These are phyloP conservation scores for Daldinia vernicosa DNA, from an alignment of 495 filamentous ascomycete genomes.

Conservation along the genomic window DNA sequence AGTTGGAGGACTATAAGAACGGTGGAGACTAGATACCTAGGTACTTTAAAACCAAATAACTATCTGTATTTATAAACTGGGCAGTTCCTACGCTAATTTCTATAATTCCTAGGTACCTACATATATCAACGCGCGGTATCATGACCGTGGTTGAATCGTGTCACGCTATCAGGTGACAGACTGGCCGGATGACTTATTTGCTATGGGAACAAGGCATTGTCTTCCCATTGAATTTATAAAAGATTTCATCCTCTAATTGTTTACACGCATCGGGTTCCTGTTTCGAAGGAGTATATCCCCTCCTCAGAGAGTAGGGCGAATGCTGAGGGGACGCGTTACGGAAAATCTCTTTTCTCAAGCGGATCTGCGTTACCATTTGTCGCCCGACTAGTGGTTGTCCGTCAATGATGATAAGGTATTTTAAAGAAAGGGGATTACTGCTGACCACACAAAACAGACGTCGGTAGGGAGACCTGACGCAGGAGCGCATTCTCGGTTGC, in stretches of 20 bases:
- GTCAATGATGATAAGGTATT: background rate
- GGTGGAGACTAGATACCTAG: background rate
- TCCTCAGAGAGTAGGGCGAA: conserved; percentile 2
- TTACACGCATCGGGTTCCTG: background rate
- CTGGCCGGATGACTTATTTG: conserved; percentile 9
- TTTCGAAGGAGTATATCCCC: background rate
- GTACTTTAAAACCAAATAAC: background rate
- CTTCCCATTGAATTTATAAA: background rate
- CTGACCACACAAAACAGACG: conserved; percentile 23
- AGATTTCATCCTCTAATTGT: background rate
- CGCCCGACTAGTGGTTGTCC: conserved; percentile 3
- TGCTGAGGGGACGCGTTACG: conserved; percentile 16
- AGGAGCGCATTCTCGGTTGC: conserved; percentile 8
- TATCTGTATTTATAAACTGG: background rate
- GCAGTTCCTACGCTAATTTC: background rate
- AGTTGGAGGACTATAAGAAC: background rate
- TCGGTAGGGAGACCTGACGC: conserved; percentile 22
- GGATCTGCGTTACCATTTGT: conserved; percentile 15
- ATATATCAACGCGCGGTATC: background rate
- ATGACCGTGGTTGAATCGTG: conserved; percentile 5
- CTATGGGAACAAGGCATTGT: background rate
- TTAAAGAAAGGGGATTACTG: conserved; percentile 12
- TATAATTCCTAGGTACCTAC: no score
- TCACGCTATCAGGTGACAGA: conserved; percentile 40
- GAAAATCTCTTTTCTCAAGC: background rate